These are phyloP conservation scores for Botrytis byssoidea DNA, from an alignment of 2,329 filamentous ascomycete species.

Conservation along the genomic window DNA sequence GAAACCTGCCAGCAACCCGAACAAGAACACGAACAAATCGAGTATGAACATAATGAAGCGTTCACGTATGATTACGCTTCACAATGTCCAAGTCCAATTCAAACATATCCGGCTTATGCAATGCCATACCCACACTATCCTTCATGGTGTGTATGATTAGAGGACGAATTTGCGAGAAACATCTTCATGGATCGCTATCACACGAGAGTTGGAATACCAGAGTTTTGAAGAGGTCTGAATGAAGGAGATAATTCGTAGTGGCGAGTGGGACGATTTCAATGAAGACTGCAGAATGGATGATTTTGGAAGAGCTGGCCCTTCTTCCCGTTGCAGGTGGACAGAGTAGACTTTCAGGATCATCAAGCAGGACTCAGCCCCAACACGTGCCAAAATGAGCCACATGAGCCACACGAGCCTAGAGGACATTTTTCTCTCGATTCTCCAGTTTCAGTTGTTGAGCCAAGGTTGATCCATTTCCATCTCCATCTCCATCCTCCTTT, in stretches of 20 bases:
- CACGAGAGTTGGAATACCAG: too few relatives aligned
- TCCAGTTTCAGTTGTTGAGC: neutral
- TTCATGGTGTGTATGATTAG: slow-evolving; percentile 16
- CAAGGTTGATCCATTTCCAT: too few relatives aligned
- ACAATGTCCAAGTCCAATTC: neutral
- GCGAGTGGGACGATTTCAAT: neutral
- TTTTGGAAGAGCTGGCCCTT: neutral
- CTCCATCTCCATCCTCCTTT: neutral
- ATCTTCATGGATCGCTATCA: neutral
- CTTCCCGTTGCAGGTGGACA: neutral
- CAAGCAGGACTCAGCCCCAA: neutral
- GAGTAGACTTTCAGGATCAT: neutral
- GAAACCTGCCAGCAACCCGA: neutral
- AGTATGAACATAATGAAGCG: neutral
- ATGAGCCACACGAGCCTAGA: neutral
- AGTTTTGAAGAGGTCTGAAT: neutral
- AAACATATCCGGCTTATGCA: neutral
- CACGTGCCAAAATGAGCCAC: neutral
- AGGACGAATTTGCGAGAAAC: neutral
- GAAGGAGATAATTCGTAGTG: neutral
- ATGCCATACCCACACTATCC: slow-evolving; percentile 5
- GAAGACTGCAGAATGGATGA: neutral
- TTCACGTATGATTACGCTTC: slow-evolving; percentile 13
- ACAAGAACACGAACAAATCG: slow-evolving; percentile 7
- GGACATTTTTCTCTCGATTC: neutral